These are phyloP conservation scores for Cyclostephanos invisitatus DNA, from an alignment of 108 stramenopile genomes.

Conservation along the genomic window DNA sequence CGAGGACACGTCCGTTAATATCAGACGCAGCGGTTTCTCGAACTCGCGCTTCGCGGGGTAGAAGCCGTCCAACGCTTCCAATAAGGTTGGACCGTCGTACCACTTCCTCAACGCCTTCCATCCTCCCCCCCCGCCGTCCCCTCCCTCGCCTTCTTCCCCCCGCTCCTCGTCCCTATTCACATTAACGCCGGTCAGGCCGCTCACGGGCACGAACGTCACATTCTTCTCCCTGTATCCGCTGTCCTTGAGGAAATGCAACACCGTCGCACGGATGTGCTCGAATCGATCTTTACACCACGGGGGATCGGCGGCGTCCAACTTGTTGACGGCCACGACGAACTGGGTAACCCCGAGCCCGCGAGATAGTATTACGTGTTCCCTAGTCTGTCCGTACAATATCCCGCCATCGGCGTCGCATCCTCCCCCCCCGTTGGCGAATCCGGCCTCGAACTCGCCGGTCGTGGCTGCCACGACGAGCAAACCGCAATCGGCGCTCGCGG, in stretches of 20 bases:
- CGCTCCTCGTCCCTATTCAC: conserved; percentile 20
- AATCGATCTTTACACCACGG: conserved; percentile 63
- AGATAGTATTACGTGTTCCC: conserved; percentile 80
- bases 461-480: conserved; percentile 81
- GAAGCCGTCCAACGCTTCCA: conserved; percentile 68
- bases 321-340: conserved; percentile 86
- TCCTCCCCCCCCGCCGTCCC: conserved; percentile 23
- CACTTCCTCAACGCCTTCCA: conserved; percentile 47
- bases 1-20: conserved; percentile 67
- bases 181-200: conserved; percentile 70
- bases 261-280: conserved; percentile 48
- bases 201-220: conserved; percentile 67
- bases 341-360: conserved; percentile 77
- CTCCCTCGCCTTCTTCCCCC: not conserved
- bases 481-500: conserved; percentile 73
- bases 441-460: conserved; percentile 81
- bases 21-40: conserved; percentile 54
- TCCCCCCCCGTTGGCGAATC: conserved; percentile 45
- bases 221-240: conserved; percentile 50
- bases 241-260: conserved; percentile 51
- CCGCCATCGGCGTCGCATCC: conserved; percentile 23
- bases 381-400: conserved; percentile 63
- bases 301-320: conserved; percentile 76
- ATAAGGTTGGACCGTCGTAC: conserved; percentile 75
- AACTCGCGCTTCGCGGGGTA: conserved; percentile 39